These are phyloP conservation scores for Clavispora phyllophila DNA, from an alignment of 805 yeast species.

Conservation along the genomic window DNA sequence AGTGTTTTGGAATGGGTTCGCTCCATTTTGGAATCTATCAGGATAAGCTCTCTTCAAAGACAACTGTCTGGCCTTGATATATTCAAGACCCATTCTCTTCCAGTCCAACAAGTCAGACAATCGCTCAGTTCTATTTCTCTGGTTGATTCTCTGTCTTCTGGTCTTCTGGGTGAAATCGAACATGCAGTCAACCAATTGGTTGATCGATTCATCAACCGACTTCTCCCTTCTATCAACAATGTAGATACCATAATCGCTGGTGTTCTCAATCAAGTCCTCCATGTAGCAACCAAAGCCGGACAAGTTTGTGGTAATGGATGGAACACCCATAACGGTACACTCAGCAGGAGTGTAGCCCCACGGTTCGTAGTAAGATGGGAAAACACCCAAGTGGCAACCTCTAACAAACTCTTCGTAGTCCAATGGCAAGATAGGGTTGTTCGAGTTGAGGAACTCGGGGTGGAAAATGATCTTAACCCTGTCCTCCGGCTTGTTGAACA, in stretches of 20 bases:
- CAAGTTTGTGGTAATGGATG: conserved; percentile 90
- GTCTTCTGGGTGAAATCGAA: conserved; percentile 82
- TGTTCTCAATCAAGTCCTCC: conserved; percentile 94
- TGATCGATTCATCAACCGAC: conserved; percentile 87
- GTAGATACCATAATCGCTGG: conserved; percentile 94
- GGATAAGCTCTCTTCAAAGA: conserved; percentile 94
- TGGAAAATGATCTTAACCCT: conserved; percentile 94
- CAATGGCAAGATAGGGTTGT: conserved; percentile 86
- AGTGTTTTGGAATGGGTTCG: conserved; percentile 41
- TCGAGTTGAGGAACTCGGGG: conserved; percentile 93
- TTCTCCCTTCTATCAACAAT: conserved; percentile 92
- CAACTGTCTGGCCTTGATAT: conserved; percentile 88
- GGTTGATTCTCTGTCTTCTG: conserved; percentile 95
- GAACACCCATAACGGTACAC: conserved; percentile 99
- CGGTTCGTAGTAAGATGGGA: conserved; percentile 98
- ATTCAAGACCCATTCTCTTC: conserved; percentile 97
- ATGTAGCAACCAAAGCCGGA: conserved; percentile 98
- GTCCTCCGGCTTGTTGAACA: conserved; percentile 86
- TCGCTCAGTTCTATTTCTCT: conserved; percentile 94
- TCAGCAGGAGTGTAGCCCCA: conserved; percentile 99
- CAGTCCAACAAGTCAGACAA: conserved; percentile 90
- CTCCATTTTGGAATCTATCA: conserved; percentile 58
- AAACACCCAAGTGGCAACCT: conserved; percentile 96
- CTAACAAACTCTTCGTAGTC: conserved; percentile 98
- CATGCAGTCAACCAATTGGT: conserved; percentile 87